phyloP scores from a whole-genome alignment of 2,329 filamentous ascomycete species.

The Aspergillus latus region DNA sequence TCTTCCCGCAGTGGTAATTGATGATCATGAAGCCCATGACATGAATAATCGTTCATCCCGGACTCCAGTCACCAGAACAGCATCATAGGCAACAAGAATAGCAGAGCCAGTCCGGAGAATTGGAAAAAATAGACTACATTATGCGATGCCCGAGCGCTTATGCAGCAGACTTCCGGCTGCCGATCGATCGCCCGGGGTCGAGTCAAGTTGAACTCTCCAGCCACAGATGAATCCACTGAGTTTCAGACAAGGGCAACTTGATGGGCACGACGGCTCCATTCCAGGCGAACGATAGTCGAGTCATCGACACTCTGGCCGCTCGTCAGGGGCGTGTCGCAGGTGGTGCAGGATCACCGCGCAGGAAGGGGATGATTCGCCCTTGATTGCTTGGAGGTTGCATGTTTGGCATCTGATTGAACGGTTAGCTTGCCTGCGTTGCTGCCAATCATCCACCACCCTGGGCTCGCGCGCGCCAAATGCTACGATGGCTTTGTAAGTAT shows the following conservation, averaged over 20 bases:
- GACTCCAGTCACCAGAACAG: background rate
- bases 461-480: conserved; percentile 17
- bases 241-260: conserved; percentile 6
- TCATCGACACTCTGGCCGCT: background rate
- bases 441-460: conserved; percentile 16
- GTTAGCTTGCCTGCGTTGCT: conserved; percentile 7
- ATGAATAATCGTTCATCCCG: background rate
- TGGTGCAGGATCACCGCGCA: conserved; percentile 14
- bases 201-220: conserved; percentile 9
- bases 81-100: conserved; percentile 9
- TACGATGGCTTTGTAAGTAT: conserved; percentile 12
- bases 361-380: conserved; percentile 18
- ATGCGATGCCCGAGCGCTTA: conserved; percentile 8
- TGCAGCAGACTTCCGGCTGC: conserved; percentile 10
- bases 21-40: background rate
- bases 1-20: conserved; percentile 20
- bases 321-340: conserved; percentile 10
- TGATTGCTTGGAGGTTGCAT: conserved; percentile 13
- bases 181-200: conserved; percentile 13
- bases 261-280: background rate
- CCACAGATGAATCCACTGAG: conserved; percentile 5
- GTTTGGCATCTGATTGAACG: conserved; percentile 17
- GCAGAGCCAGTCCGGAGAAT: conserved; percentile 9
- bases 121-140: background rate
- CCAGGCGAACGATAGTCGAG: background rate